These are phyloP conservation scores for Metschnikowia noctiluminum DNA, from an alignment of 805 yeast species.

Conservation along the genomic window DNA sequence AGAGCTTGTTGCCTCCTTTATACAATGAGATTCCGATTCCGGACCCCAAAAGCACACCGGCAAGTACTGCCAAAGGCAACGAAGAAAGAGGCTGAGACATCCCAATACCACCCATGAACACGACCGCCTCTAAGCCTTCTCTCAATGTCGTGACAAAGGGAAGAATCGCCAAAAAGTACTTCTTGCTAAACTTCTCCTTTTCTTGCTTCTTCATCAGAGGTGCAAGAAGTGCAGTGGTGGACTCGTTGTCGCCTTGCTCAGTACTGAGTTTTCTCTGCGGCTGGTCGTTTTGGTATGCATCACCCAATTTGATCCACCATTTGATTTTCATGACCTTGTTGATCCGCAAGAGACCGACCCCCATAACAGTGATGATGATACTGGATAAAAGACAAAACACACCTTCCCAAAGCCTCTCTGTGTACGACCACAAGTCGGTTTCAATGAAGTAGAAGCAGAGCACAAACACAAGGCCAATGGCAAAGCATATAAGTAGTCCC, in stretches of 20 bases:
- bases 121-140: constrained; percentile 70
- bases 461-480: constrained; percentile 72
- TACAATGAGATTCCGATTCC: constrained; percentile 35
- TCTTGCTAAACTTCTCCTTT: constrained; percentile 19
- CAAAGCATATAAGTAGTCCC: constrained; percentile 66
- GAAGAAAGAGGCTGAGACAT: constrained; percentile 17
- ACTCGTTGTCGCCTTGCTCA: constrained; percentile 2
- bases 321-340: constrained; percentile 74
- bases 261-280: not conserved
- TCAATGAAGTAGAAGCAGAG: constrained; percentile 72
- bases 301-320: constrained; percentile 55
- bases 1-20: constrained; percentile 39
- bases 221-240: constrained; percentile 6
- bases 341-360: constrained; percentile 73
- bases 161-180: constrained; percentile 25
- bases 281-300: constrained; percentile 30
- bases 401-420: constrained; percentile 91
- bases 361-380: constrained; percentile 80
- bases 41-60: constrained; percentile 31
- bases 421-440: constrained; percentile 78
- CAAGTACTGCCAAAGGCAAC: constrained; percentile 24
- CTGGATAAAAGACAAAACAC: constrained; percentile 74
- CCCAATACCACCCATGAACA: constrained; percentile 28
- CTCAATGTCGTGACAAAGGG: constrained; percentile 28
- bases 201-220: not conserved